Evolutionary conservation across 23 red algal genomes (phyloP).

Genomic region (Pyropia yezoensis): DNA sequence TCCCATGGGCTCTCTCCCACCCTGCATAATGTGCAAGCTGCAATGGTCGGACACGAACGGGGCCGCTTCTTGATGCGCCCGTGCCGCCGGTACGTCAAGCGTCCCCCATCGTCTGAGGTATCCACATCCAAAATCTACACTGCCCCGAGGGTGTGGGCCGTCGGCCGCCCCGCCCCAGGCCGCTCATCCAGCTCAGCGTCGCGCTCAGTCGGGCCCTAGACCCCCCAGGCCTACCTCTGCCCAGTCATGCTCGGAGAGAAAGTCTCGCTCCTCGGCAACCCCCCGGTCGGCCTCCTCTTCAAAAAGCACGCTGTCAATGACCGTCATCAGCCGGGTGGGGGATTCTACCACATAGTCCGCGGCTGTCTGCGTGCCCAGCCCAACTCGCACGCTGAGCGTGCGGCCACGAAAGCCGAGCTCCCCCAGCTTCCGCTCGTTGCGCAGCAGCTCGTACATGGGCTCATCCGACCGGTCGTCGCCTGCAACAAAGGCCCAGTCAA

Average conservation of each 20-base stretch:
- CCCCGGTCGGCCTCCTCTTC: not conserved
- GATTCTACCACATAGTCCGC: conserved; percentile 40
- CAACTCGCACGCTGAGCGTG: conserved; percentile 32
- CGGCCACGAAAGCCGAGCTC: conserved; percentile 20
- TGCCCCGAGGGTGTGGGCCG: no score
- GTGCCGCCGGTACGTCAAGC: no score
- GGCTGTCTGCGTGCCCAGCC: conserved; percentile 8
- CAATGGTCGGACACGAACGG: no score
- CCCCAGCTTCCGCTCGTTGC: conserved; percentile 14
- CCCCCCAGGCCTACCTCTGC: not conserved
- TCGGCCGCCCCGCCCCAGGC: no score
- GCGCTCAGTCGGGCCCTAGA: no score
- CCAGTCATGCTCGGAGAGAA: conserved; percentile 1
- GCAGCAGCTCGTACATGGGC: conserved; percentile 61
- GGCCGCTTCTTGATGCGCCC: no score
- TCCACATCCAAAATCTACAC: no score
- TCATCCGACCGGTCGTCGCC: conserved; percentile 87
- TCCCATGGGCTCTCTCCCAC: no score
- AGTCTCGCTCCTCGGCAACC: not conserved
- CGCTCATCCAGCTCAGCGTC: no score
- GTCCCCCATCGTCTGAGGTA: no score
- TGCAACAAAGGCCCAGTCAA: conserved; percentile 56
- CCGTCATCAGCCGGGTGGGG: conserved; percentile 18
- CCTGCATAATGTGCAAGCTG: no score
- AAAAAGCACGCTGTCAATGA: conserved; percentile 11